phyloP scores from a whole-genome alignment of 208 protist species.

The Acanthamoeba healyi region DNA sequence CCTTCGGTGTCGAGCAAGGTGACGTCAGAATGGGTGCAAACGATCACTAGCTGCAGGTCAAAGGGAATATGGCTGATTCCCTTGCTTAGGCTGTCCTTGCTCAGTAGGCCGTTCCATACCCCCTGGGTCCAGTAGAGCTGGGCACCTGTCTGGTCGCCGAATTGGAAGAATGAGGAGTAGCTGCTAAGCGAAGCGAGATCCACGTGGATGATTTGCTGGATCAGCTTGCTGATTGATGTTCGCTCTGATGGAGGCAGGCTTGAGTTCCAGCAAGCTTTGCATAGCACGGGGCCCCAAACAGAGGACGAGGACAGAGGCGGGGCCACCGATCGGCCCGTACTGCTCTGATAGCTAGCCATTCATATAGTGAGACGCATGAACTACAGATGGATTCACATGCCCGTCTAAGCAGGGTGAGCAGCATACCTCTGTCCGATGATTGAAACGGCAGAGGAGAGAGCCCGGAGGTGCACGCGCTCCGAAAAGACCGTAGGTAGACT shows the following conservation, averaged over 20 bases:
- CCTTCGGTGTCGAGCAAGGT: background rate
- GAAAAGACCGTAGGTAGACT: background rate
- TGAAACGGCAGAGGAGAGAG: background rate
- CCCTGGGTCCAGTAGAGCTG: background rate
- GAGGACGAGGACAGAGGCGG: background rate
- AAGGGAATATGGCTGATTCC: background rate
- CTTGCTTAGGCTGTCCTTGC: background rate
- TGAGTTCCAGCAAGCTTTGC: constrained; percentile 23
- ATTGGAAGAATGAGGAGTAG: background rate
- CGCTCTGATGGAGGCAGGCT: background rate
- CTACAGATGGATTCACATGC: background rate
- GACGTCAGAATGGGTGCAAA: constrained; percentile 23
- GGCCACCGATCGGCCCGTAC: background rate
- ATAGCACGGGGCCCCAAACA: background rate
- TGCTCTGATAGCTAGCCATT: background rate
- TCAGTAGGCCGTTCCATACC: constrained; percentile 9
- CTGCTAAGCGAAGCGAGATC: background rate
- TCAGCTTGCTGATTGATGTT: background rate
- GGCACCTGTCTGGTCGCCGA: background rate
- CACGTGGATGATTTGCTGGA: background rate
- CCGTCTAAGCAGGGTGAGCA: background rate
- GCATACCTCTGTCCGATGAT: constrained; percentile 40
- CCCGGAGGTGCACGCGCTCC: background rate
- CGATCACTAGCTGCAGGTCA: background rate
- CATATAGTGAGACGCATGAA: background rate